Conservation (phyloP, 331 rosid genomes). For the Quercus tomentella region DNA sequence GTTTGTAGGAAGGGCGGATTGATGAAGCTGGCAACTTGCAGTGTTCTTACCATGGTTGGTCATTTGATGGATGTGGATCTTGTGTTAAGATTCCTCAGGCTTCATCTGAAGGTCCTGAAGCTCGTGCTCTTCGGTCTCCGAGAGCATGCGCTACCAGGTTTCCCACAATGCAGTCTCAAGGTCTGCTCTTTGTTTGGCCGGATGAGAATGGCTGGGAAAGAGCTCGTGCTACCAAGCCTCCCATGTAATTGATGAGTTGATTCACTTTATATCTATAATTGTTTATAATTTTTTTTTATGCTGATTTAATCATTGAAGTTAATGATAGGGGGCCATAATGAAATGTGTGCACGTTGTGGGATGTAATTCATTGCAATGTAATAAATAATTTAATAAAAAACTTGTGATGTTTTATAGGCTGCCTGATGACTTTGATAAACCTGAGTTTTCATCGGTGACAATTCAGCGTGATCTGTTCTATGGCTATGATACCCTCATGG, state of each 20-base stretch:
- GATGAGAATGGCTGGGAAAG: conserved; percentile 92
- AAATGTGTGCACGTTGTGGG: neutral
- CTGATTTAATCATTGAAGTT: conserved; percentile 7
- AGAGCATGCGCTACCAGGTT: conserved; percentile 80
- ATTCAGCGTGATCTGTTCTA: conserved; percentile 95
- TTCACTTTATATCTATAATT: neutral
- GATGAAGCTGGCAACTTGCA: conserved; percentile 91
- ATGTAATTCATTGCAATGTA: neutral
- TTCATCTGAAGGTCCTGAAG: conserved; percentile 76
- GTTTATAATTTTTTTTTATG: neutral
- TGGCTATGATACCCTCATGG: conserved; percentile 95
- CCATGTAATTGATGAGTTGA: conserved; percentile 49
- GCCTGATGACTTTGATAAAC: conserved; percentile 73
- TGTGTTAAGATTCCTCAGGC: conserved; percentile 89
- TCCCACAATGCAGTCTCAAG: conserved; percentile 84
- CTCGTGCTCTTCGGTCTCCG: conserved; percentile 73
- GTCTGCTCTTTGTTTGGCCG: conserved; percentile 96
- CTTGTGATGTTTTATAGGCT: conserved; percentile 49
- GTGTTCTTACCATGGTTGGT: conserved; percentile 98
- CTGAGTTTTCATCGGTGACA: conserved; percentile 87
- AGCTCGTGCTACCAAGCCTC: conserved; percentile 72
- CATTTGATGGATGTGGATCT: conserved; percentile 82
- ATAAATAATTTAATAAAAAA: conserved; percentile 20
- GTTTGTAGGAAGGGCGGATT: conserved; percentile 83
- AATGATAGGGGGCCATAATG: neutral